Percentiles rank a stretch among this genome's conserved stretches.
Evolutionary conservation across 345 rosid species (phyloP).

Genomic region (Eucalyptus dawsonii): DNA sequence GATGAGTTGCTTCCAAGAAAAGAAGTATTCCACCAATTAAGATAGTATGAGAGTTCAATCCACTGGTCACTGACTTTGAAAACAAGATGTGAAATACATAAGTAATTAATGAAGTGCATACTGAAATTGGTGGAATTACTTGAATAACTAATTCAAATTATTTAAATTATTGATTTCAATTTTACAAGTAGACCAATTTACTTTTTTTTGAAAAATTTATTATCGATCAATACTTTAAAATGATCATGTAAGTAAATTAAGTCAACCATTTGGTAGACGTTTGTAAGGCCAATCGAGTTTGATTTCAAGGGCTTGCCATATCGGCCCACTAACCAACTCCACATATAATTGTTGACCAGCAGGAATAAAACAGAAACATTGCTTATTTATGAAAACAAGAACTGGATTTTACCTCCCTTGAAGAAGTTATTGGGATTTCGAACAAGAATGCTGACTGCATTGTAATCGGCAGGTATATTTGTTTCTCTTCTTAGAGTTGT

Average conservation of each 20-base stretch:
- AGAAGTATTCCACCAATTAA: neutral
- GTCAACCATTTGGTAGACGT: neutral
- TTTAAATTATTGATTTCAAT: neutral
- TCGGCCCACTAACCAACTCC: neutral
- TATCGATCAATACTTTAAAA: neutral
- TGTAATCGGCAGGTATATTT: conserved; percentile 54
- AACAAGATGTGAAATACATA: neutral
- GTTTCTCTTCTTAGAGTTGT: conserved; percentile 70
- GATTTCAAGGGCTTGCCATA: neutral
- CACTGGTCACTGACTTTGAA: neutral
- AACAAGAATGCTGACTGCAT: conserved; percentile 76
- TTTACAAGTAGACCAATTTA: neutral
- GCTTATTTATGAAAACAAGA: neutral
- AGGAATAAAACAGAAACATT: neutral
- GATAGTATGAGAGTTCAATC: neutral
- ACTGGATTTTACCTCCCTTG: conserved; percentile 32
- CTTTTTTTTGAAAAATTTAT: neutral
- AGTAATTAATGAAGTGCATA: neutral
- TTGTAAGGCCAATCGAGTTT: neutral
- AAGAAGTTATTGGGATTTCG: conserved; percentile 39
- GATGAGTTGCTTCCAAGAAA: neutral
- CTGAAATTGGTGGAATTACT: neutral
- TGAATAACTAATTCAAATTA: neutral
- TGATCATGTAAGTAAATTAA: neutral
- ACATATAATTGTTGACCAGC: neutral